Conservation (phyloP, 2,329 filamentous ascomycete species). For the Dactylellina leptospora region DNA sequence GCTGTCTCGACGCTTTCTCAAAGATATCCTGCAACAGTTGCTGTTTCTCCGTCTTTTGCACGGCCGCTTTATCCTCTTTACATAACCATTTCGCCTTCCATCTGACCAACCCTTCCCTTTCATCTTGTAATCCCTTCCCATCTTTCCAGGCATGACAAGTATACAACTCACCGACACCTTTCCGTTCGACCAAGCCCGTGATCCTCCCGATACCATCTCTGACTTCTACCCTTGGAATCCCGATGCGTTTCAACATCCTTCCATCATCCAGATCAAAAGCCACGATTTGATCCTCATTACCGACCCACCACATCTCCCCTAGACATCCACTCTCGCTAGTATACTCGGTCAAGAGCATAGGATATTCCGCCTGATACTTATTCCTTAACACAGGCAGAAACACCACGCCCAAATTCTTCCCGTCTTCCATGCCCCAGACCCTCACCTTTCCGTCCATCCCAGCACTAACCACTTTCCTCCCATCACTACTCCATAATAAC, state of each 20-base stretch:
- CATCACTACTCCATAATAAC: constrained; percentile 83
- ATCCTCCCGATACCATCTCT: constrained; percentile 40
- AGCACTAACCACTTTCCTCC: constrained; percentile 77
- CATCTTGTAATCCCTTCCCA: constrained; percentile 4
- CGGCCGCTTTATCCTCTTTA: constrained; percentile 26
- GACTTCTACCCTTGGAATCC: constrained; percentile 67
- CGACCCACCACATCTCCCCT: constrained; percentile 72
- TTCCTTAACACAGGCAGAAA: constrained; percentile 87
- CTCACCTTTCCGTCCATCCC: constrained; percentile 85
- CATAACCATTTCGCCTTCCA: constrained; percentile 38
- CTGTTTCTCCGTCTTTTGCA: constrained; percentile 45
- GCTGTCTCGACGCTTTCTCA: constrained; percentile 35
- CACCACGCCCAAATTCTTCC: constrained; percentile 85
- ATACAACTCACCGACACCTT: constrained; percentile 28
- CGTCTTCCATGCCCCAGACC: constrained; percentile 83
- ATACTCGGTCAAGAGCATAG: constrained; percentile 72
- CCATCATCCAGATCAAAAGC: constrained; percentile 80
- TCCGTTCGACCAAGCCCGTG: constrained; percentile 29
- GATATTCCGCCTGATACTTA: constrained; percentile 69
- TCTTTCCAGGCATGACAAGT: constrained; percentile 30
- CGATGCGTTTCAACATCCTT: constrained; percentile 73
- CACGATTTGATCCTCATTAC: constrained; percentile 59
- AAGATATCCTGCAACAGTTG: constrained; percentile 35
- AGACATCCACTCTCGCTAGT: constrained; percentile 66
- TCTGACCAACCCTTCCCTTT: constrained; percentile 24